phyloP scores from a whole-genome alignment of 768 basidiomycete genomes.

The Russula virescens region DNA sequence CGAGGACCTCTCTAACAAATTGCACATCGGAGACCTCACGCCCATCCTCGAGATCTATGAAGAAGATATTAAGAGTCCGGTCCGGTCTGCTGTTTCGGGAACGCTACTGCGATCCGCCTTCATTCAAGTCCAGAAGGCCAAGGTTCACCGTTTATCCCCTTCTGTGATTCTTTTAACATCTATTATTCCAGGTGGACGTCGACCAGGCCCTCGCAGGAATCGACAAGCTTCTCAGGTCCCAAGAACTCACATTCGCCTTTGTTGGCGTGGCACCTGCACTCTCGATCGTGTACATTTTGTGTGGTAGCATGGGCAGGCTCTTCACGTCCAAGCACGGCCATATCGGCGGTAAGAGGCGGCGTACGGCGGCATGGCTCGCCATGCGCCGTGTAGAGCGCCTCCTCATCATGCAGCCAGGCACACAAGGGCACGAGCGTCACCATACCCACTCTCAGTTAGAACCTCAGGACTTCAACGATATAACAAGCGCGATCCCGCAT shows the following conservation, averaged over 20 bases:
- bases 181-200: conserved; percentile 66
- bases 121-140: conserved; percentile 94
- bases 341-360: conserved; percentile 52
- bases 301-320: conserved; percentile 46
- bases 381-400: conserved; percentile 76
- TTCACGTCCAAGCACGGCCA: conserved; percentile 45
- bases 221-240: conserved; percentile 88
- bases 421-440: conserved; percentile 22
- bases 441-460: conserved; percentile 3
- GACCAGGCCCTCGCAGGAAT: conserved; percentile 87
- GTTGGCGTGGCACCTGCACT: conserved; percentile 92
- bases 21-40: conserved; percentile 79
- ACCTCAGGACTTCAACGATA: conserved; percentile 16
- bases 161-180: neutral
- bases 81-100: conserved; percentile 75
- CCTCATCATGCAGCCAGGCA: conserved; percentile 45
- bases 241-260: conserved; percentile 94
- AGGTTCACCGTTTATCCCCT: conserved; percentile 43
- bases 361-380: conserved; percentile 59
- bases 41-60: conserved; percentile 85
- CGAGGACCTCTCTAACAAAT: conserved; percentile 54
- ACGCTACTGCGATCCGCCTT: conserved; percentile 79
- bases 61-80: conserved; percentile 82
- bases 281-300: conserved; percentile 65
- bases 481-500: conserved; percentile 37